Base-by-base conservation (phyloP, 2,329 filamentous ascomycete species). In the Microdochium paspali region DNA sequence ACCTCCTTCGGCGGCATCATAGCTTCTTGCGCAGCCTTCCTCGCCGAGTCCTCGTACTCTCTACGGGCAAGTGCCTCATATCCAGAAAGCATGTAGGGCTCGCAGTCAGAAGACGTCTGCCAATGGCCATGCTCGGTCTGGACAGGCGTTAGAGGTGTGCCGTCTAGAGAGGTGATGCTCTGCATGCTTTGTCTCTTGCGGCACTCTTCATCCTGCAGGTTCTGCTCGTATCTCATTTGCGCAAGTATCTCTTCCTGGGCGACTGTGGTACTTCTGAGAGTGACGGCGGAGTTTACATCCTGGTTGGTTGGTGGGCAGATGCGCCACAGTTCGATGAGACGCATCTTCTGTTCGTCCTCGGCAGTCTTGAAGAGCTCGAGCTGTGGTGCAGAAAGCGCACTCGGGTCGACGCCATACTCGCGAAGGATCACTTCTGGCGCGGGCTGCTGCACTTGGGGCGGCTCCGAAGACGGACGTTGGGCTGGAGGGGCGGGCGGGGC, bases 51-150 rank as follows among this genome's bases (percentile, higher is more conserved):
- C 56, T 84, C 76, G 51, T 83, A 80, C 58, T 87, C 82, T 47
- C 79, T 73, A 49, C 73, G 72, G 49, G 84, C 80, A 49, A 86
- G 67, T 58, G 79, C 72, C 57, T 88, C 85, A 61, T 95, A 95
- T 13, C 90, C 90, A 6, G 80, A 84, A 44, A 79, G 65, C 78
- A 95, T 94, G 65, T 95, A 95, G 0, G 89, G 89, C 64, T 94
- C 88, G 32, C 78, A 80, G 51, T 78, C 73, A 43, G 64, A 52
- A 58, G 66, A 61, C 24, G 57, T 54, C 24, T 69, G 56, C 77
- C 79, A 82, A 46, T 71, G 70, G 24, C 77, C 72, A 50, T 80
- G 74, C 9, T 66, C 63, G 3, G 67, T 68, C 60, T 83, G 79
- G 7, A 72, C 63, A 1, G 72, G 66, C 2, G 70, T 71, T 53